Percentiles rank a stretch among this genome's conserved stretches.
phyloP scores from a whole-genome alignment of 2,329 filamentous ascomycete species.

The Magnaporthiopsis incrustans region DNA sequence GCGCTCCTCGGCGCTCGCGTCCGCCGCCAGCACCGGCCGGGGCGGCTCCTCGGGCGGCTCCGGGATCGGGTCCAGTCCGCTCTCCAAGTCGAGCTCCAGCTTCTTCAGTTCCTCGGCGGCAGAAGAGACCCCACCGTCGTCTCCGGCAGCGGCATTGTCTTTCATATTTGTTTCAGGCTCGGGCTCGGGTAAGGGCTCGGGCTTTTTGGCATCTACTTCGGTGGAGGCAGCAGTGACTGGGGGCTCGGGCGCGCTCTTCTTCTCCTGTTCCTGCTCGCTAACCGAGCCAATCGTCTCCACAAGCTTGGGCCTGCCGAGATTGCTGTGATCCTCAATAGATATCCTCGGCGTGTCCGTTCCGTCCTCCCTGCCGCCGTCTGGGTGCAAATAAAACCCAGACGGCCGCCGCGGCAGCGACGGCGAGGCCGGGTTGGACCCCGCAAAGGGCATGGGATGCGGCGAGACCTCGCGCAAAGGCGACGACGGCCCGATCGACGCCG shows the following conservation, averaged over 20 bases:
- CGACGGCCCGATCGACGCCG: conserved; percentile 9
- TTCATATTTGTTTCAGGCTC: neutral
- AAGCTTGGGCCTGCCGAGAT: conserved; percentile 17
- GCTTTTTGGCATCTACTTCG: neutral
- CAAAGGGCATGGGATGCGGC: neutral
- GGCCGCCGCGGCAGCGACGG: neutral
- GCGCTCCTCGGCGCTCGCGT: conserved; percentile 55
- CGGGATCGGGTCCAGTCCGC: conserved; percentile 25
- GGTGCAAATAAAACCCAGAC: neutral
- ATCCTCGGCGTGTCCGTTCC: conserved; percentile 27
- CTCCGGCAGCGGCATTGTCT: neutral
- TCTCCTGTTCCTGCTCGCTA: neutral
- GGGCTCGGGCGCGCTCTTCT: neutral
- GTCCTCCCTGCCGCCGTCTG: neutral
- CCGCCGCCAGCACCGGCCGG: conserved; percentile 48
- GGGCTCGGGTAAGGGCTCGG: neutral
- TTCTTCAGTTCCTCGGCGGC: neutral
- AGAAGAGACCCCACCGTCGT: neutral
- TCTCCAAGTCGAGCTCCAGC: neutral
- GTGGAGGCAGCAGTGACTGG: neutral
- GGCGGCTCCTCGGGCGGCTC: conserved; percentile 45
- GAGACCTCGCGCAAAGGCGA: neutral
- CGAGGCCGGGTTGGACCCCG: neutral
- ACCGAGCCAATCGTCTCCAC: conserved; percentile 13
- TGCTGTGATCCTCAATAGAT: conserved; percentile 36